Evolutionary conservation across 2,329 filamentous ascomycete genomes (phyloP).

Genomic region (Coleophoma cylindrospora): DNA sequence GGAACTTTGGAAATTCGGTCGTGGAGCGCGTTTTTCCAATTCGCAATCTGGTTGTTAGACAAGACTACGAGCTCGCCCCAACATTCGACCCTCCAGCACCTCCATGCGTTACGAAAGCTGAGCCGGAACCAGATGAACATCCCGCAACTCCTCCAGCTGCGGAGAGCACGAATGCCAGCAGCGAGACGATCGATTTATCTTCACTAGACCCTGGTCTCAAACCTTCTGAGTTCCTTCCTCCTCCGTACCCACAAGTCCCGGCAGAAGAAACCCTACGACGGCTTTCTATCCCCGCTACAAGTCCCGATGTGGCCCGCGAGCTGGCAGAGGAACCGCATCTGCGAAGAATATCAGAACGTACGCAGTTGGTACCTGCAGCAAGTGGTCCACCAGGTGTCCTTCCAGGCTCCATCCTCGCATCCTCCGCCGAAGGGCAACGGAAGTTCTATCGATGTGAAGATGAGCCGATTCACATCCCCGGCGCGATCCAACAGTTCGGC

Average conservation of each 20-base stretch:
- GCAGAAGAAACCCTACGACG: conserved; percentile 9
- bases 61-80: not conserved
- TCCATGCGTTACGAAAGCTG: no score
- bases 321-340: not conserved
- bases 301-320: not conserved
- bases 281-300: conserved; percentile 2
- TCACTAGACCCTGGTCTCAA: no score
- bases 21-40: conserved; percentile 20
- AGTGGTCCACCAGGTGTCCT: conserved; percentile 12
- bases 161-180: no score
- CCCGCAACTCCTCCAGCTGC: no score
- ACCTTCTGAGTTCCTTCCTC: conserved; percentile 1
- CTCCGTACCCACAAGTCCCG: conserved; percentile 13
- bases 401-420: conserved; percentile 4
- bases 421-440: not conserved
- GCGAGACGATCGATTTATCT: no score
- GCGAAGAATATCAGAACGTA: conserved; percentile 8
- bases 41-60: conserved; percentile 11
- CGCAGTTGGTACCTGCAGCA: conserved; percentile 10
- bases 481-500: conserved; percentile 15
- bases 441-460: conserved; percentile 16
- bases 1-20: conserved; percentile 9
- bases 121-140: no score
- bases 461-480: conserved; percentile 18
- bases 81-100: not conserved